These are phyloP conservation scores for Rhizophagus clarus DNA, from an alignment of 192 early-diverging fungal genomes.

Conservation along the genomic window DNA sequence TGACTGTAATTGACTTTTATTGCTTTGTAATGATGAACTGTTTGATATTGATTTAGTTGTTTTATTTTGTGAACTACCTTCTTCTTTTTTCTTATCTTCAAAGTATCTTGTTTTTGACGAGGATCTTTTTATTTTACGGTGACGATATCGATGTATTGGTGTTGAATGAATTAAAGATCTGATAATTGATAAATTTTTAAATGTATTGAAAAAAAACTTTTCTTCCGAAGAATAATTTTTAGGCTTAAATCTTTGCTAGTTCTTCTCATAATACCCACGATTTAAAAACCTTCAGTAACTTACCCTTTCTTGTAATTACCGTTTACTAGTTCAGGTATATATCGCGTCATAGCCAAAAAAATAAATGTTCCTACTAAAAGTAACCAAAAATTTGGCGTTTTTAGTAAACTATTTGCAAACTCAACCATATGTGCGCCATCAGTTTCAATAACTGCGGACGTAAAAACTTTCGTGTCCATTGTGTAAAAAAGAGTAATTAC, in stretches of 20 bases:
- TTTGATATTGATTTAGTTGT: too few relatives aligned
- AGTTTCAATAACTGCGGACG: neutral
- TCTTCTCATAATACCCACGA: too few relatives aligned
- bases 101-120: neutral
- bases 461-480: neutral
- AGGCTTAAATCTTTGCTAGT: too few relatives aligned
- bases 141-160: neutral
- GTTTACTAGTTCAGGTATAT: neutral
- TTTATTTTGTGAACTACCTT: neutral
- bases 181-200: too few relatives aligned
- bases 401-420: neutral
- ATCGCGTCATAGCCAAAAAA: neutral
- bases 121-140: neutral
- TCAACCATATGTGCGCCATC: neutral
- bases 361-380: neutral
- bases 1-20: neutral
- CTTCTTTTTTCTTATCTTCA: neutral
- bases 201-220: too few relatives aligned
- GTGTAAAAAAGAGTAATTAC: neutral
- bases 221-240: too few relatives aligned
- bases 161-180: neutral
- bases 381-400: neutral
- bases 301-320: neutral
- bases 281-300: neutral
- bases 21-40: neutral